Base-by-base conservation (phyloP, 208 protist genomes). In the Acanthamoeba healyi region DNA sequence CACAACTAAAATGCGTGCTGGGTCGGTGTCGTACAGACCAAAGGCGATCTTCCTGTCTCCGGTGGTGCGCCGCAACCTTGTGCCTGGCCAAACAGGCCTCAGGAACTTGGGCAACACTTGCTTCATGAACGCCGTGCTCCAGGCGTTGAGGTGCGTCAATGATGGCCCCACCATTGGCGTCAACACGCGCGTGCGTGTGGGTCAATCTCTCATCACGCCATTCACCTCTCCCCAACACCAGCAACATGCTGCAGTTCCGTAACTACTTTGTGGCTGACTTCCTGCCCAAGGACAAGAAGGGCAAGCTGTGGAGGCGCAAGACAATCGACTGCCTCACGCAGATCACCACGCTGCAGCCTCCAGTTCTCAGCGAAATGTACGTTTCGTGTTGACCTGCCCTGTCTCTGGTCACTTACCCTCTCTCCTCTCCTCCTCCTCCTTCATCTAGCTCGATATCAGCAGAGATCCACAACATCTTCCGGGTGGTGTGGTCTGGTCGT, bases 91-190 rank as follows among this genome's bases (percentile, higher is more conserved):
- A 32, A 98, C 96, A 72, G 98, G 98, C 0, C 95, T 99, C 10
- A 36, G 95, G 58, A 99, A 99, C 94, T 94, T 99, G 5, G 98
- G 99, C 74, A 99, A 99, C 95, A 99, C 99, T 19, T 99, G 99
- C 96, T 99, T 99, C 97, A 99, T 99, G 95, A 99, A 99, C 97
- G 94, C 97, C 0, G 98, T 98, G 22, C 94, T 99, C 63, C 99
- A 99, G 96, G 97, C 98, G 29, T 96, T 99, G 17, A 96, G 94
- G 40, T 98, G 99, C 2, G 96, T 97, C 0, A 95, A 95, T 14
- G 94, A 95, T 51, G 95, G 99, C 44, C 51, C 95, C 51, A 32
- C 88, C 56, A n/a, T n/a, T n/a, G n/a, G n/a, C n/a, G n/a, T n/a
- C n/a, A n/a, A n/a, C n/a, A n/a, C n/a, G n/a, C n/a, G n/a, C 12